Base-by-base conservation (phyloP, 352 stramenopile genomes). In the Globisporangium heterothallicum region DNA sequence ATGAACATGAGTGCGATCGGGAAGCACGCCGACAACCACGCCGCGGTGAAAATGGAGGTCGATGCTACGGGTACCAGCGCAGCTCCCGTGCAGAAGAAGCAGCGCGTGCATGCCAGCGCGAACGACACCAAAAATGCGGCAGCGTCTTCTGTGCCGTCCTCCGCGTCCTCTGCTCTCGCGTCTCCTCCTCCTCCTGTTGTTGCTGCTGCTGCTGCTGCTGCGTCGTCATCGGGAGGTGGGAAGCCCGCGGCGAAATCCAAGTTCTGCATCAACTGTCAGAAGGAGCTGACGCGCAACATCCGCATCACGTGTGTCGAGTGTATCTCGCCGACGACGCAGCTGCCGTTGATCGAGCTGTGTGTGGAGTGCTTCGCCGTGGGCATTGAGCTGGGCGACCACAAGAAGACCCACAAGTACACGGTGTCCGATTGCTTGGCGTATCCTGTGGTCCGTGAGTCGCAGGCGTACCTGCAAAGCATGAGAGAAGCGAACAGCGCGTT, bases 291-390 rank as follows among this genome's bases (percentile, higher is more conserved):
- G 51, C 80, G 84, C 66, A 89, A 78, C 70, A 92, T 94, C 58
- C 80, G 84, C 61, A 82, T 94, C 54, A 88, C 78, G 35, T 94
- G 84, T 66, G 72, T 72, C 53, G 84, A 94, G 61, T 94, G 84
- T 57, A 26, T 64, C 3, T 50, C 64, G 13, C 38, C 59, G 14
- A 46, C 22, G 40, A 62, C 68, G 36, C 42, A 68, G 51, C 65
- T 71, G 32, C 70, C 67, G n/a, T 61, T 84, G 22, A 67, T 86
- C n/a, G 84, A 91, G 62, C 69, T 98, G 3, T 99, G 96, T 62
- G 75, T 98, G 61, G 93, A 98, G 63, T 99, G 96, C 65, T 98
- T 99, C 48, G 80, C 81, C 25, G 80, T 90, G 26, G 81, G 86
- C 13, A 72, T 72, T 7, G 82, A 95, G 64, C 64, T 91, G 53